phyloP scores from a whole-genome alignment of 2,329 filamentous ascomycete species.

The Cordyceps fumosorosea region DNA sequence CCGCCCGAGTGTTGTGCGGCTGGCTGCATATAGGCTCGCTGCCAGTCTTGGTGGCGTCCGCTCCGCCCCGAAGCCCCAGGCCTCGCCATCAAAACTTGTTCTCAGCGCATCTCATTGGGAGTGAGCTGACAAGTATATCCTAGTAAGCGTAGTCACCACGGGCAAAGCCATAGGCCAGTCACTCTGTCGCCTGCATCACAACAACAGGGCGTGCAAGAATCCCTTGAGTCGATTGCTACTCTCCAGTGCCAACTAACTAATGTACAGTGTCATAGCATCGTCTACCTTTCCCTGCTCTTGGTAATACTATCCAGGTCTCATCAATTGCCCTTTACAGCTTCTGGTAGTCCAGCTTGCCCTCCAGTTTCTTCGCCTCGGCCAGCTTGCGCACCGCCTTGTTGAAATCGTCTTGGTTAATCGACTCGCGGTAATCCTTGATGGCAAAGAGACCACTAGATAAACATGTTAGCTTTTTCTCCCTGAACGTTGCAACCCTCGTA shows the following conservation, averaged over 20 bases:
- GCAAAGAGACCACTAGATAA: constrained; percentile 75
- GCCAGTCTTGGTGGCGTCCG: background rate
- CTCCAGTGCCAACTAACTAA: constrained; percentile 6
- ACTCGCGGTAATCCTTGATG: constrained; percentile 95
- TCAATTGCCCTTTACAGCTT: constrained; percentile 58
- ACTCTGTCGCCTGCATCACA: background rate
- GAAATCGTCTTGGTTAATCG: constrained; percentile 97
- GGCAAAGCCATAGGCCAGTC: background rate
- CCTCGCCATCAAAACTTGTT: background rate
- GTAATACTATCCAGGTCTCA: background rate
- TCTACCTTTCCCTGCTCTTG: background rate
- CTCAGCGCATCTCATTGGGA: background rate
- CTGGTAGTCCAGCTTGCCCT: constrained; percentile 97
- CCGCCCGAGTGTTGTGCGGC: background rate
- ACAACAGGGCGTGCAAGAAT: background rate
- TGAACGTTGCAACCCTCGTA: background rate
- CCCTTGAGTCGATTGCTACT: constrained; percentile 4
- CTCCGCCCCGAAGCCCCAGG: background rate
- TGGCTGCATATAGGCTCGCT: background rate
- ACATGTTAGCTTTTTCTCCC: background rate
- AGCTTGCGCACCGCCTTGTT: constrained; percentile 99
- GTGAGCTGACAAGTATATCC: background rate
- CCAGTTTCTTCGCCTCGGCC: constrained; percentile 94
- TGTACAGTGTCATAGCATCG: constrained; percentile 7
- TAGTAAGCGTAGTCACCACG: background rate